Conservation (phyloP, 1,284 basidiomycete species). For the Schizophyllum commune region DNA sequence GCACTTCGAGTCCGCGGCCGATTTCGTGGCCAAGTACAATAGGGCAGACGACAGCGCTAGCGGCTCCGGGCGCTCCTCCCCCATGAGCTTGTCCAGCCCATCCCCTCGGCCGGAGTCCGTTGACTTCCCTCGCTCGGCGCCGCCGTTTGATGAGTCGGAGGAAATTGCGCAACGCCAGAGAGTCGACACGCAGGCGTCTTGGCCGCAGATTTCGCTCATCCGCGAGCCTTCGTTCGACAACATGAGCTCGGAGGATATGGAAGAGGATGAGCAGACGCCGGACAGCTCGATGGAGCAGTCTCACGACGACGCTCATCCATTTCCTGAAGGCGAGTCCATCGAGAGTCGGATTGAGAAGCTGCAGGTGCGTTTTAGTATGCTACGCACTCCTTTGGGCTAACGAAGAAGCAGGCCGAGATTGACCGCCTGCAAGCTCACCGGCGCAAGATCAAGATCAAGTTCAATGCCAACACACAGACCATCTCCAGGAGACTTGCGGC, state of each 20-base stretch:
- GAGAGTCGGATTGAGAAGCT: conserved; percentile 1
- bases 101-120: not conserved
- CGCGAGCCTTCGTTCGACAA: not conserved
- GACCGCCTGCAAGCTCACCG: conserved; percentile 27
- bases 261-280: conserved; percentile 1
- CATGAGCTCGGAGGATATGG: not conserved
- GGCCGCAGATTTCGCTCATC: not conserved
- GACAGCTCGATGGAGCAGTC: not conserved
- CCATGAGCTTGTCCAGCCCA: not conserved
- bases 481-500: conserved; percentile 29
- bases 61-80: not conserved
- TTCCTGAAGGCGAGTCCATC: not conserved
- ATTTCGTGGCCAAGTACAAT: not conserved
- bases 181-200: not conserved
- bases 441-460: conserved; percentile 30
- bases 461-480: conserved; percentile 28
- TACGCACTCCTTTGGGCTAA: not conserved
- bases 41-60: not conserved
- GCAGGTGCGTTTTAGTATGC: conserved; percentile 6
- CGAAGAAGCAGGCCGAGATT: conserved; percentile 23
- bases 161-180: not conserved
- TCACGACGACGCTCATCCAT: not conserved
- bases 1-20: not conserved
- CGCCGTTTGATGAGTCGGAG: not conserved
- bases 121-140: not conserved